Evolutionary conservation across 1,139 yeast genomes (phyloP).

Genomic region (Pichia sorboxylosa): DNA sequence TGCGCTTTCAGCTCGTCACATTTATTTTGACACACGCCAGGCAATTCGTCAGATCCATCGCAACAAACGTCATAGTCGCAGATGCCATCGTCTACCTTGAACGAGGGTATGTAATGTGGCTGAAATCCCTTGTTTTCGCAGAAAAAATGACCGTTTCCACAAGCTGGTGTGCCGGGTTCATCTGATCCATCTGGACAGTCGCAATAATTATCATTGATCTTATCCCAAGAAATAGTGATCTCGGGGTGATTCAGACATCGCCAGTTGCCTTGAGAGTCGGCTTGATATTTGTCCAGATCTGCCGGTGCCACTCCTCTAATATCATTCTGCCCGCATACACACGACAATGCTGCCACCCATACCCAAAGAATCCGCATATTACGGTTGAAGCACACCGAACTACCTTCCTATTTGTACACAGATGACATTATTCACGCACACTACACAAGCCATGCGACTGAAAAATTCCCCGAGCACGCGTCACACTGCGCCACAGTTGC

Average conservation of each 20-base stretch:
- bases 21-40: constrained; percentile 39
- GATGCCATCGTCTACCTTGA: constrained; percentile 73
- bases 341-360: too few relatives aligned
- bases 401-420: too few relatives aligned
- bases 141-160: constrained; percentile 49
- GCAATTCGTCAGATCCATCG: constrained; percentile 84
- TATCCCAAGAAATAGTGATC: constrained; percentile 44
- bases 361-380: too few relatives aligned
- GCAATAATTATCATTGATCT: constrained; percentile 80
- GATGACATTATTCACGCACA: too few relatives aligned
- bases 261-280: constrained; percentile 47
- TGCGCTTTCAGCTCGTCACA: constrained; percentile 39
- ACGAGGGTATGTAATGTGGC: constrained; percentile 45
- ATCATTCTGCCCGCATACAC: too few relatives aligned
- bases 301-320: constrained; percentile 21
- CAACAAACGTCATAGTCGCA: constrained; percentile 89
- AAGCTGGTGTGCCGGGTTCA: constrained; percentile 93
- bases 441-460: too few relatives aligned
- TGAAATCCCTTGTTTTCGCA: constrained; percentile 69
- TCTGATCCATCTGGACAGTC: constrained; percentile 98
- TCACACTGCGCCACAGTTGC: too few relatives aligned
- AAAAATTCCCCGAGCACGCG: too few relatives aligned
- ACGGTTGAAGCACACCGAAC: too few relatives aligned
- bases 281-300: constrained; percentile 38
- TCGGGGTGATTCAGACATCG: constrained; percentile 57